These are phyloP conservation scores for Aschersonia sp. DNA, from an alignment of 2,329 filamentous ascomycete species.

Conservation along the genomic window DNA sequence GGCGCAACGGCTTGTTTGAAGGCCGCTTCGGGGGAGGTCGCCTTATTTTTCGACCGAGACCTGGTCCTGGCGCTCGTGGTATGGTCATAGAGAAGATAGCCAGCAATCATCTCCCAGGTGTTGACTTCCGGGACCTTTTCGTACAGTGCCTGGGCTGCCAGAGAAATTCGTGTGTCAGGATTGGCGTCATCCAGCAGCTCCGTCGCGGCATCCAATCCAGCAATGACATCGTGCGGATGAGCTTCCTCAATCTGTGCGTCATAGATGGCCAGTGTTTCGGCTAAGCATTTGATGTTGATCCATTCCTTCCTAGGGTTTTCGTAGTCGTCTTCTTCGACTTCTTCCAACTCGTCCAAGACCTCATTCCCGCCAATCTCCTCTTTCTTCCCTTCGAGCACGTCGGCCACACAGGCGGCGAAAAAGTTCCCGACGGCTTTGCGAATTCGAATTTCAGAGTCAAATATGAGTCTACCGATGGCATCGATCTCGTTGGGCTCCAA, in stretches of 20 bases:
- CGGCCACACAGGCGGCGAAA: constrained; percentile 76
- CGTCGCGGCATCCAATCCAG: constrained; percentile 33
- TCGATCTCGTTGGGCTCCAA: constrained; percentile 89
- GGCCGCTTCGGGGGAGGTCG: constrained; percentile 38
- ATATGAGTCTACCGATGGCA: constrained; percentile 71
- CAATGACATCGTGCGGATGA: constrained; percentile 26
- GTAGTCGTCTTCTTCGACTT: constrained; percentile 59
- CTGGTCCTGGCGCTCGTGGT: constrained; percentile 45
- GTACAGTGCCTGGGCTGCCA: constrained; percentile 76
- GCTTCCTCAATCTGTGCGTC: constrained; percentile 54
- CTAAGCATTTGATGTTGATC: constrained; percentile 84
- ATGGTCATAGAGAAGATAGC: constrained; percentile 87
- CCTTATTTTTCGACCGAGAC: constrained; percentile 35
- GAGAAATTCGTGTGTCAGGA: constrained; percentile 67
- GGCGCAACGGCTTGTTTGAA: constrained; percentile 63
- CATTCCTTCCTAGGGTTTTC: constrained; percentile 66
- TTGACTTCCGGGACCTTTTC: constrained; percentile 67
- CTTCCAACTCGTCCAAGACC: constrained; percentile 59
- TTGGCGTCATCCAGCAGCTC: constrained; percentile 47
- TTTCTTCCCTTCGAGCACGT: constrained; percentile 62
- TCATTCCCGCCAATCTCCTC: constrained; percentile 78
- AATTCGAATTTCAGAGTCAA: constrained; percentile 71
- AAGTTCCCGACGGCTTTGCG: constrained; percentile 83
- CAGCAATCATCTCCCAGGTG: constrained; percentile 78
- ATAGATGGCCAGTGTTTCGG: constrained; percentile 69